Conservation (phyloP, 1,284 basidiomycete genomes). For the Phellopilus nigrolimitatus region DNA sequence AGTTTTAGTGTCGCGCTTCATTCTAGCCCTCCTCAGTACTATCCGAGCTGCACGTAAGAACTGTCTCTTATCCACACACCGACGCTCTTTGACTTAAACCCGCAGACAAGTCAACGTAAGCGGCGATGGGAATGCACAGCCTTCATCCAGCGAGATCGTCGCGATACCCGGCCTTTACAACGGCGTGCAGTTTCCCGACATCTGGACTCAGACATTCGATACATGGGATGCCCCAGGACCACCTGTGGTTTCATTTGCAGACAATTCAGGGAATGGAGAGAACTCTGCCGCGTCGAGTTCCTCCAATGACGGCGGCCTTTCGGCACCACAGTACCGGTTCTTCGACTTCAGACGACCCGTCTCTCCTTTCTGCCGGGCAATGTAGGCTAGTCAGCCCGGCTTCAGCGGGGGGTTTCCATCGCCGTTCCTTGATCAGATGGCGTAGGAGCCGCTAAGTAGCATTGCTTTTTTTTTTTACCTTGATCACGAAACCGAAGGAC, state of each 20-base stretch:
- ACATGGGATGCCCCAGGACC: slow-evolving; percentile 14
- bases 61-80: neutral
- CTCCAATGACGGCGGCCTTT: neutral
- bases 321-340: slow-evolving; percentile 1
- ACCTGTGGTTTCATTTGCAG: slow-evolving; percentile 16
- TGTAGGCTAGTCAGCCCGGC: neutral
- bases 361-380: neutral
- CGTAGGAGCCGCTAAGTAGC: neutral
- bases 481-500: neutral
- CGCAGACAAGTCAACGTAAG: slow-evolving; percentile 34
- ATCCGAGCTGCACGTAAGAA: slow-evolving; percentile 32
- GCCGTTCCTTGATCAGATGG: slow-evolving; percentile 3
- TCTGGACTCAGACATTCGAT: slow-evolving; percentile 12
- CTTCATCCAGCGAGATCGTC: slow-evolving; percentile 24
- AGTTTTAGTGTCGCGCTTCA: slow-evolving; percentile 29
- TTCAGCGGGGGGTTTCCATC: neutral
- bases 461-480: slow-evolving; percentile 1
- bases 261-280: slow-evolving; percentile 2
- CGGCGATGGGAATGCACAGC: slow-evolving; percentile 29
- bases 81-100: neutral
- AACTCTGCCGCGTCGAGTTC: neutral
- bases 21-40: slow-evolving; percentile 28
- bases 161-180: slow-evolving; percentile 17
- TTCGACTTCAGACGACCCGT: neutral
- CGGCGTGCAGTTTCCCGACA: slow-evolving; percentile 16